These are phyloP conservation scores for Clitopilus passeckerianus DNA, from an alignment of 768 basidiomycete genomes.

Conservation along the genomic window DNA sequence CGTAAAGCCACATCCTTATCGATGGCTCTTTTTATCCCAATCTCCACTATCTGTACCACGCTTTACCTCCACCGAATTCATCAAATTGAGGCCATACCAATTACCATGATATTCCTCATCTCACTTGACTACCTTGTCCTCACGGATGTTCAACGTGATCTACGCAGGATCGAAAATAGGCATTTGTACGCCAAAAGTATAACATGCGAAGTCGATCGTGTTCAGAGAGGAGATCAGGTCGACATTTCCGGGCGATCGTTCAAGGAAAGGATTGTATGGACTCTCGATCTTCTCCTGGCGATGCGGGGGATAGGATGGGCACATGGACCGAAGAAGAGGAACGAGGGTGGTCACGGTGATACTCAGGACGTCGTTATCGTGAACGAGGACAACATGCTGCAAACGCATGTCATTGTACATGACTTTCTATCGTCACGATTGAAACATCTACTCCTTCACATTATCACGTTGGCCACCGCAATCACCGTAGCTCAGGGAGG, in stretches of 20 bases:
- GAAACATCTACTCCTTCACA: not conserved
- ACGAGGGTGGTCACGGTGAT: not conserved
- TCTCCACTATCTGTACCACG: not conserved
- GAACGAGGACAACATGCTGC: not conserved
- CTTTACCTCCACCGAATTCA: not conserved
- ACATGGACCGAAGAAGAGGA: not conserved
- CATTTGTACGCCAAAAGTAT: not conserved
- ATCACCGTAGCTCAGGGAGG: not conserved
- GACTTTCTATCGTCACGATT: not conserved
- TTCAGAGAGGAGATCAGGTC: not conserved
- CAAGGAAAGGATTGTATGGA: not conserved
- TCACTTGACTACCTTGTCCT: not conserved
- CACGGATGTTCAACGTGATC: not conserved
- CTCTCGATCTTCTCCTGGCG: not conserved
- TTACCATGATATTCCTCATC: not conserved
- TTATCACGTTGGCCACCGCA: not conserved
- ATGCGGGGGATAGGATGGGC: not conserved
- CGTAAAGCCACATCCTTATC: conserved; percentile 1
- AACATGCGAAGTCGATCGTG: not conserved
- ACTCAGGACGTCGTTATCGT: not conserved
- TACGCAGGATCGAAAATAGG: not conserved
- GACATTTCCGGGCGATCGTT: not conserved
- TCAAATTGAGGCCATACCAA: not conserved
- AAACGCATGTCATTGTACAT: not conserved
- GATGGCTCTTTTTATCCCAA: not conserved